A percentile compares a stretch with the other conserved stretches of the same genome.
Evolutionary conservation across 371 early-diverging fungal genomes (phyloP).

Genomic region (Haplosporangium sp.): DNA sequence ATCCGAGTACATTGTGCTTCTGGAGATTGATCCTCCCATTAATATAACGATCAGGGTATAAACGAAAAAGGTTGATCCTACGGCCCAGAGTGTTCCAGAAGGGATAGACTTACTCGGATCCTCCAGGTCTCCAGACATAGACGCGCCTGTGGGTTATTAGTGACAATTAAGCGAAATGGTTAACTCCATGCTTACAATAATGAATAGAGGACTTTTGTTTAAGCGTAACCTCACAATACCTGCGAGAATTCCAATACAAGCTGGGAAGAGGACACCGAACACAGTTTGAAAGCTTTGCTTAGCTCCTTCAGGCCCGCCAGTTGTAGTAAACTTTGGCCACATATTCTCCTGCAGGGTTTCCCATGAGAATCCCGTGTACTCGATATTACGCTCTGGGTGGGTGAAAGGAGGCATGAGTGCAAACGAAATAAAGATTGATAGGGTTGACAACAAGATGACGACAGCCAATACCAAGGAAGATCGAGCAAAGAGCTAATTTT

Average conservation of each 20-base stretch:
- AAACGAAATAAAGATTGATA: constrained; percentile 67
- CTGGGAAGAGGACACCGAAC: constrained; percentile 73
- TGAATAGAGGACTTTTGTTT: not conserved
- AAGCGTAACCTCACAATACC: constrained; percentile 26
- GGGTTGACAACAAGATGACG: constrained; percentile 62
- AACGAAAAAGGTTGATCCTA: constrained; percentile 62
- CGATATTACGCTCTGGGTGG: constrained; percentile 58
- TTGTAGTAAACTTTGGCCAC: constrained; percentile 62
- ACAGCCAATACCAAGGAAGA: constrained; percentile 62
- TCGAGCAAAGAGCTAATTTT: constrained; percentile 61
- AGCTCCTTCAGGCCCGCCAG: constrained; percentile 56
- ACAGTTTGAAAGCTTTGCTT: constrained; percentile 58
- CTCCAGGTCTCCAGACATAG: constrained; percentile 73
- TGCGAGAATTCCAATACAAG: constrained; percentile 74
- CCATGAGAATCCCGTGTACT: constrained; percentile 65
- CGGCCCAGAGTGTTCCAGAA: constrained; percentile 69
- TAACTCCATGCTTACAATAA: not conserved
- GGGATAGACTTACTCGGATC: constrained; percentile 74
- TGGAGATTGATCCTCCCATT: constrained; percentile 66
- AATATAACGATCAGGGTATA: constrained; percentile 62
- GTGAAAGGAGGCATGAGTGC: constrained; percentile 60
- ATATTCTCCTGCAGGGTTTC: constrained; percentile 66
- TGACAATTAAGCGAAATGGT: not conserved
- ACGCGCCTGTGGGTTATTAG: constrained; percentile 55
- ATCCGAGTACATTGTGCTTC: constrained; percentile 63